Percentiles rank a stretch among this genome's conserved stretches.
Evolutionary conservation across 768 basidiomycete genomes (phyloP).

Genomic region (Krasilnikovozyma curviuscula): DNA sequence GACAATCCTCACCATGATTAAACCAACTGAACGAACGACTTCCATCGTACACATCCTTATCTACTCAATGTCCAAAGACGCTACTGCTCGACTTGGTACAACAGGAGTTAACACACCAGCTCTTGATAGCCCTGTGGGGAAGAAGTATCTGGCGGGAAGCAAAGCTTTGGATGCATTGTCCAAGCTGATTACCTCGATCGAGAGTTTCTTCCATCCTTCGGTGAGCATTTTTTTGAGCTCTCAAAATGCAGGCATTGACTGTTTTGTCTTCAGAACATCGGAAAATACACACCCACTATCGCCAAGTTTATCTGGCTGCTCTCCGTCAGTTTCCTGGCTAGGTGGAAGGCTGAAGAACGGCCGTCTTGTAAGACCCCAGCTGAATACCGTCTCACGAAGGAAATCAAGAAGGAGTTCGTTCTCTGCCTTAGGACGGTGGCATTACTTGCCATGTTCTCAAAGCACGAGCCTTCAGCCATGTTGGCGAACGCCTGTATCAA

Average conservation of each 20-base stretch:
- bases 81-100: constrained; percentile 20
- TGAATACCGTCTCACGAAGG: constrained; percentile 46
- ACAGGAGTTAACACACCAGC: background rate
- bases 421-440: constrained; percentile 62
- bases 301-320: constrained; percentile 11
- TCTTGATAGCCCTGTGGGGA: constrained; percentile 16
- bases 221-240: background rate
- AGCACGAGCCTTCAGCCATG: constrained; percentile 7
- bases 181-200: constrained; percentile 64
- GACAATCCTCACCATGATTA: constrained; percentile 42
- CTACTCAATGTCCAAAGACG: constrained; percentile 74
- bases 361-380: constrained; percentile 61
- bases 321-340: constrained; percentile 8
- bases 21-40: constrained; percentile 39
- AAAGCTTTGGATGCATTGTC: constrained; percentile 71
- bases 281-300: background rate
- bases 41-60: constrained; percentile 70
- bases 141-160: constrained; percentile 57
- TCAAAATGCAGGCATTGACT: constrained; percentile 2
- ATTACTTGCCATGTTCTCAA: constrained; percentile 76
- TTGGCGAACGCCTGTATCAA: constrained; percentile 8
- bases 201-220: constrained; percentile 69
- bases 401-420: constrained; percentile 68
- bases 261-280: background rate
- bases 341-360: constrained; percentile 59